Evolutionary conservation across 2,329 filamentous ascomycete genomes (phyloP), one percentile per base, ranked within the genome.

Genomic region (Fusarium hainanense): DNA sequence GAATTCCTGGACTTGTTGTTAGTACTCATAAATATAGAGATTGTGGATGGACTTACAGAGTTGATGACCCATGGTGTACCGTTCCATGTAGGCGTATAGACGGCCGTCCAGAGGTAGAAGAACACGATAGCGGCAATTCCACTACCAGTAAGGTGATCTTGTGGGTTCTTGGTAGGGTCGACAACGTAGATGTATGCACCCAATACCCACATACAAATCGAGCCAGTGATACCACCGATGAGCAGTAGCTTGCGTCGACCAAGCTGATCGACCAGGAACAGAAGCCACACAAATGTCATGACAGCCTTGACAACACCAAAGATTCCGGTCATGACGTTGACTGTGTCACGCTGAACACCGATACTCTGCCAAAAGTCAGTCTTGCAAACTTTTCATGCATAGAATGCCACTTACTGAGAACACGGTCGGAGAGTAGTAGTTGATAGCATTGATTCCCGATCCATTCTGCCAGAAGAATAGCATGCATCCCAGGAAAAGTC

Each of bases 381-480:
- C 4, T 6, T 7, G 4, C 9, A 13, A 16, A 25, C 23, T 25
- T 25, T 21, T 21, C 21, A 21, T 21, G 21, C 21, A 21, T 21
- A 21, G 21, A 21, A 4, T 21, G 21, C 21, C 21, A 21, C 61
- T 27, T 64, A 64, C 70, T 2, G 64, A 63, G 16, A 73, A 73
- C 23, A 73, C 71, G 7, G 70, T 73, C 5, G 70, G 70, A 4
- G 70, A 73, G 34, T 73, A 73, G 40, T 73, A 73, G 62, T 73
- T 73, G 40, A 73, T 73, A 7, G 70, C 70, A 11, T 73, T 73
- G n/a, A 73, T 73, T 12, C 89, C 89, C 0, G 83, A 85, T 9
- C 87, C 86, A 66, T 91, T 91, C 76, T 92, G 89, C 84, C 87
- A 91, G 68, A 91, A 82, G 82, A 91, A 90, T 16, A 92, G 81